Conservation (phyloP, 495 filamentous ascomycete species). For the Hyaloscypha hepaticicola region DNA sequence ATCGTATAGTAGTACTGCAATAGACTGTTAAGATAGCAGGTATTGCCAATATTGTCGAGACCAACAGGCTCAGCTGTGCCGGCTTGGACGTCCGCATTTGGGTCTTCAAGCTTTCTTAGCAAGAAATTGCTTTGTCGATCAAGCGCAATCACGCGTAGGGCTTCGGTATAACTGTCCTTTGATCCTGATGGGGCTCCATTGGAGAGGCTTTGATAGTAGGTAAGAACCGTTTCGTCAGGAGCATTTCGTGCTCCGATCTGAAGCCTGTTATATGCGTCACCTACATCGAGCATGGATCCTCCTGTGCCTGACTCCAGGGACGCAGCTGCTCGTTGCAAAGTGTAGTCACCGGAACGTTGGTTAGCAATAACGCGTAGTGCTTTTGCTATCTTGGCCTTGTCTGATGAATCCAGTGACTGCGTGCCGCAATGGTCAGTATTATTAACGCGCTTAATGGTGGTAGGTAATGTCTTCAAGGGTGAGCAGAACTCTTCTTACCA, state of each 20-base stretch:
- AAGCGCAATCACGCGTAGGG: slow-evolving; percentile 30
- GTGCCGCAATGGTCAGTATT: background rate
- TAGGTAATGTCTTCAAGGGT: background rate
- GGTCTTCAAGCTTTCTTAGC: slow-evolving; percentile 31
- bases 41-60: slow-evolving; percentile 90
- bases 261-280: slow-evolving; percentile 32
- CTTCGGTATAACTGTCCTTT: slow-evolving; percentile 31
- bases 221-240: slow-evolving; percentile 29
- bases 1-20: slow-evolving; percentile 95
- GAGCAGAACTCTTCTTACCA: slow-evolving; percentile 11
- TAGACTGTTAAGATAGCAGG: slow-evolving; percentile 96
- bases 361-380: slow-evolving; percentile 30
- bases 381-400: slow-evolving; percentile 28
- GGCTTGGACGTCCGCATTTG: slow-evolving; percentile 27
- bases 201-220: slow-evolving; percentile 28
- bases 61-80: slow-evolving; percentile 67
- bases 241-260: slow-evolving; percentile 21
- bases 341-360: slow-evolving; percentile 17
- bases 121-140: slow-evolving; percentile 31
- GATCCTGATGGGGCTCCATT: slow-evolving; percentile 28
- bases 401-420: slow-evolving; percentile 5
- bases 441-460: background rate
- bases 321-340: slow-evolving; percentile 21
- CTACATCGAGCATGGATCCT: slow-evolving; percentile 18
- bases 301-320: slow-evolving; percentile 24